Evolutionary conservation across 2,329 filamentous ascomycete species (phyloP).

Genomic region (Canariomyces notabilis): DNA sequence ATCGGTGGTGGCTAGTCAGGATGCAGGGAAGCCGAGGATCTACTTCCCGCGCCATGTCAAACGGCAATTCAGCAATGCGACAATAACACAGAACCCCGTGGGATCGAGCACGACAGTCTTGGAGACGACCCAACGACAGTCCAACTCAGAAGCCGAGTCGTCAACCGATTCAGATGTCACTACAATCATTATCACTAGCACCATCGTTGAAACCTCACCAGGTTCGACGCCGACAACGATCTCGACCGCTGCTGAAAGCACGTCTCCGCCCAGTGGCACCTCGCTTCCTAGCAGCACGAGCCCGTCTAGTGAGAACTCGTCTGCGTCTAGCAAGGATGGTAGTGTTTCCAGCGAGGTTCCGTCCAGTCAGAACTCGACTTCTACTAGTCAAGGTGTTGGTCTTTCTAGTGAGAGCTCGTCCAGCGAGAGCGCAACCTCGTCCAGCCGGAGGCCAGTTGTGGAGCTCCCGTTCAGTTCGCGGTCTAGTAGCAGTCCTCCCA

Average conservation of each 20-base stretch:
- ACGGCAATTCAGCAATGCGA: conserved; percentile 43
- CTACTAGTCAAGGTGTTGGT: too few species aligned
- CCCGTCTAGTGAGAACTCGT: not conserved
- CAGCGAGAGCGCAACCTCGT: not conserved
- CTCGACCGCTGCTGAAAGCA: not conserved
- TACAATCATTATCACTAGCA: conserved; percentile 7
- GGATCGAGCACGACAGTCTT: conserved; percentile 4
- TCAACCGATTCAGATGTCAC: conserved; percentile 3
- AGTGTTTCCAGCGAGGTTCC: not conserved
- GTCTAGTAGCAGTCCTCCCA: not conserved
- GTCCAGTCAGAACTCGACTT: not conserved
- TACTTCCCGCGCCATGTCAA: conserved; percentile 56
- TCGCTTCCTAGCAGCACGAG: too few species aligned
- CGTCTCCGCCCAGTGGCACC: too few species aligned
- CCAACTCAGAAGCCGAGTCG: not conserved
- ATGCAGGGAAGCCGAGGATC: conserved; percentile 44
- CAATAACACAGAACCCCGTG: conserved; percentile 28
- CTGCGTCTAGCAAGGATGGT: too few species aligned
- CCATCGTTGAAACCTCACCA: conserved; percentile 7
- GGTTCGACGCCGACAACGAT: not conserved
- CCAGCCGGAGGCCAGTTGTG: not conserved
- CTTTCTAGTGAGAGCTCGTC: not conserved
- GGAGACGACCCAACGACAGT: conserved; percentile 9
- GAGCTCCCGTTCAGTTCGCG: not conserved
- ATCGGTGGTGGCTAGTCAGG: conserved; percentile 38